Evolutionary conservation across 768 basidiomycete species (phyloP), one percentile per base, ranked within the genome.

Genomic region (Suillus variegatus): DNA sequence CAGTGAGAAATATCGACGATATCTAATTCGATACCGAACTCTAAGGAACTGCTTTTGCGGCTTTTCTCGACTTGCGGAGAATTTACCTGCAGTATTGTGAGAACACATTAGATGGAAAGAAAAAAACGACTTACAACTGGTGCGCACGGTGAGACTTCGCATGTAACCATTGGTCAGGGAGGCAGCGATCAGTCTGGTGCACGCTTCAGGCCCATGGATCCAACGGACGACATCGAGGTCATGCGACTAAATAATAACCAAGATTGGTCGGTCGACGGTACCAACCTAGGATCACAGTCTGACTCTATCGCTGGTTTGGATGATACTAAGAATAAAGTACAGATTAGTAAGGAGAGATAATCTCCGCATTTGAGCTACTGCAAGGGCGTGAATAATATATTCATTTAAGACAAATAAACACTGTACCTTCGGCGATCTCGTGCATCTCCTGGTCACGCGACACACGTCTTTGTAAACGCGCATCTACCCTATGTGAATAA

Each of bases 1-100:
- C 68, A 66, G 63, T 84, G 81, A 0, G 78, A 74, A 4, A 83
- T 78, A 35, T 76, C 25, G 0, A 6, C 40, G 10, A n/a, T 41
- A 3, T 68, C 20, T 2, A 64, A 18, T 1, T 38, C n/a, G 10
- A 43, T 38, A 12, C 62, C 38, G 13, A 63, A n/a, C 20, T 63
- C 38, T 10, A 36, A 13, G 22, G n/a, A 4, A 28, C 2, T 16
- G 22, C 5, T 18, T 18, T 40, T n/a, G 40, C 9, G 25, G 10
- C 4, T 28, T 25, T n/a, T 40, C 12, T 14, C 18, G 9, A n/a
- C 20, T 25, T 61, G 56, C 18, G 56, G 58, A 10, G 20, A 9
- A 61, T 41, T 63, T 18, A 43, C 35, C 55, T 60, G 18, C 58
- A 28, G 10, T 5, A 43, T 28, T 41, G 3, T 41, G 41, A 43